Percentiles rank a stretch among this genome's conserved stretches.
Conservation (phyloP, 2,329 filamentous ascomycete species). For the Talaromyces pinophilus region DNA sequence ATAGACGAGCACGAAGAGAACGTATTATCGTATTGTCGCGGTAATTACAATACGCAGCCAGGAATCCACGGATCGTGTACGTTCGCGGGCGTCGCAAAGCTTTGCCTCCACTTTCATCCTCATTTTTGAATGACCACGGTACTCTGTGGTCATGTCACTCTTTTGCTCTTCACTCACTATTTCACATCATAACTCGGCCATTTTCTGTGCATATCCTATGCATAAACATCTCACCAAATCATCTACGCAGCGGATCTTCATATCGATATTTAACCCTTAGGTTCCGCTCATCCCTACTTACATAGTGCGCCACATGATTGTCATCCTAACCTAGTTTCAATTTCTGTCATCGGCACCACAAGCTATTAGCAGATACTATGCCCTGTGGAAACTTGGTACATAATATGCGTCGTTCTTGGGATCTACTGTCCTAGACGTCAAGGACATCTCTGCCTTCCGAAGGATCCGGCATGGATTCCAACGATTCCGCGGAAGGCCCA, state of each 20-base stretch:
- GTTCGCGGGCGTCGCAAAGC: background rate
- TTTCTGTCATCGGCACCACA: background rate
- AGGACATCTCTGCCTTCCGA: background rate
- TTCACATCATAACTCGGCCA: background rate
- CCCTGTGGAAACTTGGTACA: background rate
- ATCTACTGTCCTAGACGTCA: background rate
- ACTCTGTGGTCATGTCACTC: too few relatives aligned
- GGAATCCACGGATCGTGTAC: background rate
- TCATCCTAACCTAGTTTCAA: background rate
- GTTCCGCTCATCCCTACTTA: background rate
- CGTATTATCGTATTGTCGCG: background rate
- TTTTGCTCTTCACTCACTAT: background rate
- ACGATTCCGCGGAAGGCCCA: conserved; percentile 5
- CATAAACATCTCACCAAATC: background rate
- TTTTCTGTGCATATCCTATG: background rate
- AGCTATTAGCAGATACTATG: background rate
- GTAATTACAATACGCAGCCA: background rate
- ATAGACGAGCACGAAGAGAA: background rate
- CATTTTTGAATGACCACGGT: background rate
- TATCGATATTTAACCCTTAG: background rate
- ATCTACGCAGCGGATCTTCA: background rate
- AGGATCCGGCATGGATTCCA: conserved; percentile 5
- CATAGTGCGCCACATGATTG: background rate
- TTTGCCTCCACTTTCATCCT: background rate
- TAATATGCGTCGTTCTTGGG: background rate